phyloP scores from a whole-genome alignment of 768 basidiomycete genomes.

The Pleurotus pulmonarius region DNA sequence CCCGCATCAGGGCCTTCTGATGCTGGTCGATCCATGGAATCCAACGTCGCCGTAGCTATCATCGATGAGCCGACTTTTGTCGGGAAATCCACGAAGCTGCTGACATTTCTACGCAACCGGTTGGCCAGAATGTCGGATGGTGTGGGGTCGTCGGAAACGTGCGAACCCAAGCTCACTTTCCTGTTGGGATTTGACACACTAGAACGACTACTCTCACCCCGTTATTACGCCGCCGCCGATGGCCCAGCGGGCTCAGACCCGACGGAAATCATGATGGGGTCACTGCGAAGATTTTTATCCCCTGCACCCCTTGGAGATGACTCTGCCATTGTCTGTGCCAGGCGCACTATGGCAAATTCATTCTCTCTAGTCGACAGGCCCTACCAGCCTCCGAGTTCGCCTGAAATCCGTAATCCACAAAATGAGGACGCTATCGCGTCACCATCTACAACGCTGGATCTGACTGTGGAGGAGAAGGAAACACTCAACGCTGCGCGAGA shows the following conservation, averaged over 20 bases:
- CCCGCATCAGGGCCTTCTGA: not conserved
- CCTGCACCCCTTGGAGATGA: conserved; percentile 39
- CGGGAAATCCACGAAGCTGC: conserved; percentile 66
- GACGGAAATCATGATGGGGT: conserved; percentile 45
- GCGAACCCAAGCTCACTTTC: conserved; percentile 53
- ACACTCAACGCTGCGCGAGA: conserved; percentile 34
- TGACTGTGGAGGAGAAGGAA: conserved; percentile 7
- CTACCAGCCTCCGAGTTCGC: not conserved
- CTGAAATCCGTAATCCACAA: not conserved
- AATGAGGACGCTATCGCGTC: not conserved
- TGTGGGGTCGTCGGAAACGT: not conserved
- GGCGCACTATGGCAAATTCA: conserved; percentile 29
- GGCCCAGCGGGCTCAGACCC: conserved; percentile 17
- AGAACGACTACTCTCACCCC: conserved; percentile 68
- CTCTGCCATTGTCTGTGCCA: conserved; percentile 64
- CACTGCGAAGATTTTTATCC: conserved; percentile 58
- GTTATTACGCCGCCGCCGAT: conserved; percentile 59
- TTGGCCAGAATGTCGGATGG: conserved; percentile 14
- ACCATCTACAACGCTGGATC: conserved; percentile 7
- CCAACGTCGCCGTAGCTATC: conserved; percentile 73
- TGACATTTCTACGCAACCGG: conserved; percentile 41
- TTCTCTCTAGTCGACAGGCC: too few relatives aligned
- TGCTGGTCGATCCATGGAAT: conserved; percentile 10
- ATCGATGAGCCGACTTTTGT: conserved; percentile 89
- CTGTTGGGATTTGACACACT: conserved; percentile 85